Percentiles rank a stretch among this genome's conserved stretches.
These are phyloP conservation scores for Candida orba DNA, from an alignment of 805 yeast species.

Conservation along the genomic window DNA sequence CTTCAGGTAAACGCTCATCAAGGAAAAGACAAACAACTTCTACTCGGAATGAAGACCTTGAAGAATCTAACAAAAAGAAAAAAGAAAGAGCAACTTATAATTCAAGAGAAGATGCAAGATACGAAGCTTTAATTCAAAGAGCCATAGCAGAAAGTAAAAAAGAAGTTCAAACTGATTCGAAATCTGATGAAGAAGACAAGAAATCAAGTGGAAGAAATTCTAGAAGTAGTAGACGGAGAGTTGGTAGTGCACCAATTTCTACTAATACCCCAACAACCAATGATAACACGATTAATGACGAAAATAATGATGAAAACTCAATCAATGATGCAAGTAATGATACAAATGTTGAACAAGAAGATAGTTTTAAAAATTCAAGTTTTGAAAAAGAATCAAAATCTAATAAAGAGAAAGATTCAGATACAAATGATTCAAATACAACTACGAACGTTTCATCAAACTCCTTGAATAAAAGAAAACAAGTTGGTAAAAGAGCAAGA, in stretches of 20 bases:
- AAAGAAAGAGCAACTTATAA: slow-evolving; percentile 32
- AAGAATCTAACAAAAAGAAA: slow-evolving; percentile 15
- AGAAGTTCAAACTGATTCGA: slow-evolving; percentile 22
- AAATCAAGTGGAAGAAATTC: slow-evolving; percentile 1
- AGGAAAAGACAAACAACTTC: slow-evolving; percentile 16
- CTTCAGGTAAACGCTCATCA: slow-evolving; percentile 14
- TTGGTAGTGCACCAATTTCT: neutral
- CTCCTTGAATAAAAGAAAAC: neutral
- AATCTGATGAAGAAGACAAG: slow-evolving; percentile 7
- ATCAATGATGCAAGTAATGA: slow-evolving; percentile 5
- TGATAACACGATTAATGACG: slow-evolving; percentile 4
- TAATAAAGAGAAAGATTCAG: slow-evolving; percentile 10
- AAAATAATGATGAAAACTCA: neutral
- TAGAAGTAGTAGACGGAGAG: slow-evolving; percentile 9
- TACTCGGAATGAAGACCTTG: slow-evolving; percentile 6
- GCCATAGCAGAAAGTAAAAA: slow-evolving; percentile 34
- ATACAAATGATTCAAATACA: slow-evolving; percentile 13
- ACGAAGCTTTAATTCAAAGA: slow-evolving; percentile 33
- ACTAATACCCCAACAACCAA: slow-evolving; percentile 4
- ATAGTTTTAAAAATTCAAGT: neutral
- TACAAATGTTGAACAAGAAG: neutral
- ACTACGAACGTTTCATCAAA: slow-evolving; percentile 2
- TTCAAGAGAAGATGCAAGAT: slow-evolving; percentile 38
- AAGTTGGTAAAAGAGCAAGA: slow-evolving; percentile 11
- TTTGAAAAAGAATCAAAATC: neutral